Base-by-base conservation (phyloP, 1,284 basidiomycete genomes). In the Earliella scabrosa region DNA sequence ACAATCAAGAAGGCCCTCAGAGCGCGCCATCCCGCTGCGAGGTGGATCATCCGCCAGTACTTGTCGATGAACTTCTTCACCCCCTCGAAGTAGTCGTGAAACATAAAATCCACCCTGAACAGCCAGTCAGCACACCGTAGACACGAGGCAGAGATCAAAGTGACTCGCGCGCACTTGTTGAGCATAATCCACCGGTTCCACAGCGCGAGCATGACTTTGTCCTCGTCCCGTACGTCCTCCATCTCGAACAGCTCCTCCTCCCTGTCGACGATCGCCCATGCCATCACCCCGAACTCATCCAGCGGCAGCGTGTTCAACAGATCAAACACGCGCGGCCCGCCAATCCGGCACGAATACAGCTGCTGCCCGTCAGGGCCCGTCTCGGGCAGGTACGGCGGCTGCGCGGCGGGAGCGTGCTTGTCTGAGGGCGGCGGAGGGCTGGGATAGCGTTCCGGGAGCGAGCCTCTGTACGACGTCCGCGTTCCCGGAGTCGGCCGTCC, bases 111-210 rank as follows among this genome's bases (percentile, higher is more conserved):
- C 32, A 75, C 73, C 49, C 83, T 87, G n/a, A n/a, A n/a, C n/a
- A n/a, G n/a, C n/a, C n/a, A n/a, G n/a, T n/a, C n/a, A n/a, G n/a
- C n/a, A n/a, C n/a, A n/a, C n/a, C n/a, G 39, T 39, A 27, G 23
- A 13, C 20, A 27, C 14, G 21, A 46, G 53, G 38, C 4, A 55
- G n/a, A n/a, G 16, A 31, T 23, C 14, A n/a, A 27, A 20, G 57
- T 20, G 24, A 45, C 75, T 57, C 52, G 87, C 88, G n/a, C n/a
- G n/a, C n/a, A n/a, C n/a, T 83, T 71, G 63, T 89, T 80, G 32
- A 86, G 69, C 48, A 85, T 71, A 2, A 90, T 87, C 88, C 88
- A 92, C 52, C 90, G 69, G 20, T 76, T 81, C 90, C 89, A 91
- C 8, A 92, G 71, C 2, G 88, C 87, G 54, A 85, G 80, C 76